A percentile compares a stretch with the other conserved stretches of the same genome.
Conservation (phyloP, 306 rosid species). For the Trifolium fragiferum region DNA sequence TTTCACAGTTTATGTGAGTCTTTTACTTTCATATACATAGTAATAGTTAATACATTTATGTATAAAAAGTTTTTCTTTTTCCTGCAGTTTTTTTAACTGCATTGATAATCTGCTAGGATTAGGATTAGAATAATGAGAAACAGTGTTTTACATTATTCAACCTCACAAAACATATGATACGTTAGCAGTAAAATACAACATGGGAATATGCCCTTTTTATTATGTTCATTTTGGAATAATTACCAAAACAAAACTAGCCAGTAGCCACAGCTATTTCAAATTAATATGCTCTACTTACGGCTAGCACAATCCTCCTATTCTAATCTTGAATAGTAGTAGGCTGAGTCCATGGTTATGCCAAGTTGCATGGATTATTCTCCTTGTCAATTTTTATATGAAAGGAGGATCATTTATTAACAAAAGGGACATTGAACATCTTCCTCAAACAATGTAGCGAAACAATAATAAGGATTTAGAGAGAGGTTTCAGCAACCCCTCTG, state of each 20-base stretch:
- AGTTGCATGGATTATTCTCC: neutral
- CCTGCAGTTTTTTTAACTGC: slow-evolving; percentile 3
- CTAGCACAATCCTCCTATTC: slow-evolving; percentile 13
- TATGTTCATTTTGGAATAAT: slow-evolving; percentile 16
- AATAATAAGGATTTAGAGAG: no score
- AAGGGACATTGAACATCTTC: neutral
- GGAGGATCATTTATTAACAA: neutral
- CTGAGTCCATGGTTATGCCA: slow-evolving; percentile 36
- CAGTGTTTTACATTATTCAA: slow-evolving; percentile 19
- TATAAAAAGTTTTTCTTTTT: neutral
- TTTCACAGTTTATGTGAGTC: slow-evolving; percentile 80
- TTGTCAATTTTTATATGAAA: slow-evolving; percentile 2
- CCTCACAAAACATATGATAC: slow-evolving; percentile 1
- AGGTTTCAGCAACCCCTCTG: neutral
- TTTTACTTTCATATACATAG: slow-evolving; percentile 27
- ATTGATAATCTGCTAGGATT: slow-evolving; percentile 26
- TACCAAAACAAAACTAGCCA: slow-evolving; percentile 20
- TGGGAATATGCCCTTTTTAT: neutral
- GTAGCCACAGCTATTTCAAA: slow-evolving; percentile 14
- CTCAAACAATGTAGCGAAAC: no score
- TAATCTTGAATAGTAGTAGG: no score
- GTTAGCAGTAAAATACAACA: slow-evolving; percentile 1
- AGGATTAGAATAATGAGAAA: slow-evolving; percentile 30
- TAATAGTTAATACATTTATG: no score
- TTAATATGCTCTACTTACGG: neutral